Evolutionary conservation across 2,329 filamentous ascomycete genomes (phyloP).

Genomic region (Gnomoniopsis sp.): DNA sequence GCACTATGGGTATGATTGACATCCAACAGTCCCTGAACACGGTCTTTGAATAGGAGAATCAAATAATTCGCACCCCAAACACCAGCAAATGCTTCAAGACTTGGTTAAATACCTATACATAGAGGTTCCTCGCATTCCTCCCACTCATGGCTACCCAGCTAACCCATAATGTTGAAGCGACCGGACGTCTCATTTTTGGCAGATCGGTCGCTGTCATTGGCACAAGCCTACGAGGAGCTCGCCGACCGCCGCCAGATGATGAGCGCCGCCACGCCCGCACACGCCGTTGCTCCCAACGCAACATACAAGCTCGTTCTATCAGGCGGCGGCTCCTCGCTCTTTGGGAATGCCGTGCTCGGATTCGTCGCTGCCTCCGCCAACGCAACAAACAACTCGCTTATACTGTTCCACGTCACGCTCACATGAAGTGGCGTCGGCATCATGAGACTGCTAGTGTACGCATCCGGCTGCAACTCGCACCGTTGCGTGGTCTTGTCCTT

Average conservation of each 20-base stretch:
- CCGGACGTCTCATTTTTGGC: not conserved
- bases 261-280: constrained; percentile 59
- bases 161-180: not conserved
- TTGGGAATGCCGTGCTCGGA: constrained; percentile 84
- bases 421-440: constrained; percentile 93
- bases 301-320: constrained; percentile 86
- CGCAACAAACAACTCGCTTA: constrained; percentile 88
- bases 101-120: no score
- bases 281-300: constrained; percentile 70
- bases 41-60: no score
- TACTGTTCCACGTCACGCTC: constrained; percentile 90
- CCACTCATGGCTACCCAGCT: no score
- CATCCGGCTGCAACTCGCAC: constrained; percentile 84
- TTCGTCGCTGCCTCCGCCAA: constrained; percentile 90
- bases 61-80: no score
- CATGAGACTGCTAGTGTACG: constrained; percentile 79
- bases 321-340: constrained; percentile 78
- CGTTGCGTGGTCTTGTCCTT: constrained; percentile 96
- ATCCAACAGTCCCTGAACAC: no score
- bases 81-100: no score
- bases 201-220: not conserved
- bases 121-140: no score
- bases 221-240: constrained; percentile 31
- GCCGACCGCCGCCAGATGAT: constrained; percentile 63
- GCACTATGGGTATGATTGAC: no score